Evolutionary conservation across 768 basidiomycete species (phyloP).

Genomic region (Lentinula edodes): DNA sequence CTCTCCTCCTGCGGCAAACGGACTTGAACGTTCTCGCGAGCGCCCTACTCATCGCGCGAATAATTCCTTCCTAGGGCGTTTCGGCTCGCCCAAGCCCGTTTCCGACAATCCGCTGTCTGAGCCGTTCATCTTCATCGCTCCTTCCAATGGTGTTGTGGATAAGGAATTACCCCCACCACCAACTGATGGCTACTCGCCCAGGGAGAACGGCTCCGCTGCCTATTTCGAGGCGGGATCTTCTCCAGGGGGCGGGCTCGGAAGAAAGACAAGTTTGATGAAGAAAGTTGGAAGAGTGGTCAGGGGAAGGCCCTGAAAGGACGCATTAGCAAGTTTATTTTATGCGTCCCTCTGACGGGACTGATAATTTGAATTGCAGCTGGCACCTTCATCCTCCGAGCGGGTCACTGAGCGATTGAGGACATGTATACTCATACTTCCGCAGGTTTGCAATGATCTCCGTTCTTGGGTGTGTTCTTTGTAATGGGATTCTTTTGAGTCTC

Average conservation of each 20-base stretch:
- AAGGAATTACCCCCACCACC: conserved; percentile 51
- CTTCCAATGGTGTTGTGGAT: conserved; percentile 30
- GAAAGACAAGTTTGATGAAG: conserved; percentile 77
- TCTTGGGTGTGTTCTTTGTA: not conserved
- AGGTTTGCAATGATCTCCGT: not conserved
- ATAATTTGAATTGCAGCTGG: not conserved
- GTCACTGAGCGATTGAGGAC: not conserved
- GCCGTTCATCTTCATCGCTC: conserved; percentile 64
- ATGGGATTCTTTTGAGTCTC: not conserved
- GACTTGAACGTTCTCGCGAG: conserved; percentile 19
- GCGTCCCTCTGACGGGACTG: not conserved
- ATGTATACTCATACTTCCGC: not conserved
- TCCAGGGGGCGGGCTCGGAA: conserved; percentile 42
- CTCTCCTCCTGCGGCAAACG: conserved; percentile 20
- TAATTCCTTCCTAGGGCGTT: conserved; percentile 75
- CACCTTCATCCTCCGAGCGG: not conserved
- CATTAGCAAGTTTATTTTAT: not conserved
- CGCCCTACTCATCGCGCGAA: conserved; percentile 70
- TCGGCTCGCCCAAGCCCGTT: conserved; percentile 35
- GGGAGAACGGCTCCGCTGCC: conserved; percentile 22
- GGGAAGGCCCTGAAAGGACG: conserved; percentile 19
- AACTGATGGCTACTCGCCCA: conserved; percentile 36
- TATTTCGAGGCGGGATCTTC: conserved; percentile 47
- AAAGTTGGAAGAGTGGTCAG: conserved; percentile 72
- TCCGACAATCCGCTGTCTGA: conserved; percentile 33